phyloP scores from a whole-genome alignment of 2,329 filamentous ascomycete species.

The Claviceps sp. region DNA sequence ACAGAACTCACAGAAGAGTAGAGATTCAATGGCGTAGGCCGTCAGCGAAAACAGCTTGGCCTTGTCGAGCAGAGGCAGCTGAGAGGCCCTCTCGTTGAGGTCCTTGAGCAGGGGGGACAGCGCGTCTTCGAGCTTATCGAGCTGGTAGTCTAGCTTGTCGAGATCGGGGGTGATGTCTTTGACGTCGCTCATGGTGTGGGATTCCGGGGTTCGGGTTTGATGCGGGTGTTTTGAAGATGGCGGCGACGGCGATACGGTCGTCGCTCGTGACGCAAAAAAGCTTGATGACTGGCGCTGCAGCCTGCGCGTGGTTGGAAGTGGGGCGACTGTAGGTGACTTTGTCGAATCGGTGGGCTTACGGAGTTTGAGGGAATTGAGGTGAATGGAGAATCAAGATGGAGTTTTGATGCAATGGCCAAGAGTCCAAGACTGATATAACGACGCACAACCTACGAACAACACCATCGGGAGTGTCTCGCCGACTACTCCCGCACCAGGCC shows the following conservation, averaged over 20 bases:
- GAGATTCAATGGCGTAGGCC: slow-evolving; percentile 80
- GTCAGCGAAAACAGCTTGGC: slow-evolving; percentile 84
- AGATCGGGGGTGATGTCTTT: slow-evolving; percentile 53
- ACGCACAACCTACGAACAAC: no score
- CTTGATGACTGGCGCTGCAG: slow-evolving; percentile 7
- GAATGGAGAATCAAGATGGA: no score
- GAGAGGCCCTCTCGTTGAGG: slow-evolving; percentile 56
- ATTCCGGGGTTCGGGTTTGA: background rate
- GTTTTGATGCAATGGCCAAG: no score
- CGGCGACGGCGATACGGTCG: no score
- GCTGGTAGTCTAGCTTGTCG: slow-evolving; percentile 60
- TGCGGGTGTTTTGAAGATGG: slow-evolving; percentile 12
- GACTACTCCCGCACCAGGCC: no score
- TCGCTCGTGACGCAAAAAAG: slow-evolving; percentile 10
- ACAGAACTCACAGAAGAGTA: slow-evolving; percentile 62
- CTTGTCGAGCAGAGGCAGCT: slow-evolving; percentile 84
- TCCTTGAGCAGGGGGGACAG: slow-evolving; percentile 60
- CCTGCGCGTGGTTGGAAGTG: no score
- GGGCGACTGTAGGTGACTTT: no score
- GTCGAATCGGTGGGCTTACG: no score
- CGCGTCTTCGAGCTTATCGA: slow-evolving; percentile 64
- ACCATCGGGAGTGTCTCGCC: no score
- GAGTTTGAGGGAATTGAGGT: no score
- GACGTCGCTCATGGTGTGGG: slow-evolving; percentile 23
- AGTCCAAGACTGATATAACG: no score